Conservation (phyloP, 768 basidiomycete genomes). For the Rhodotorula diobovata region DNA sequence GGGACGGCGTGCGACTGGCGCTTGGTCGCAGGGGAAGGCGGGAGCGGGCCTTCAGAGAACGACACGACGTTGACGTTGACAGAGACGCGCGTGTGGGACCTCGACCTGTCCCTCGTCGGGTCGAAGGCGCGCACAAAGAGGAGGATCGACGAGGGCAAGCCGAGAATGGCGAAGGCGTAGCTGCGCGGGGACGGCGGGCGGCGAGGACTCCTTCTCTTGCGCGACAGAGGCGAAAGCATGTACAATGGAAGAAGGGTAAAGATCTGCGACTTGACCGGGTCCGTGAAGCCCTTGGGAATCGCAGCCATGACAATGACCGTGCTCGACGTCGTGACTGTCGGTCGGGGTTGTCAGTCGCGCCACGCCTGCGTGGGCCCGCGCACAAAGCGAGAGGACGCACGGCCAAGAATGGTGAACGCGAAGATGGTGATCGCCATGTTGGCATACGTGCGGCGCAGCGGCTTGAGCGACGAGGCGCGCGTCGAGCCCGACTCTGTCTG, state of each 20-base stretch:
- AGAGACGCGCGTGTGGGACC: neutral
- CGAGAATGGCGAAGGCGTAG: conserved; percentile 2
- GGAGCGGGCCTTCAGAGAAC: neutral
- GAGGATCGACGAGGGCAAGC: neutral
- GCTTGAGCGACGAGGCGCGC: neutral
- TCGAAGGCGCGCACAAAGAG: neutral
- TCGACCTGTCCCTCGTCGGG: neutral
- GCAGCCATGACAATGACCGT: neutral
- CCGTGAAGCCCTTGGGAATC: neutral
- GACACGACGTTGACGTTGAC: neutral
- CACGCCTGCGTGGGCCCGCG: neutral
- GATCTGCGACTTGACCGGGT: neutral
- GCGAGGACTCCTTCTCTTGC: no score
- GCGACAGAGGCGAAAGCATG: neutral
- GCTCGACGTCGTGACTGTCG: conserved; percentile 4
- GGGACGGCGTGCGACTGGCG: neutral
- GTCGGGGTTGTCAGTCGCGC: neutral
- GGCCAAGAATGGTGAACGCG: conserved; percentile 8
- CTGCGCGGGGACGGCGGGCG: neutral
- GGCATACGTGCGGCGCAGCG: neutral
- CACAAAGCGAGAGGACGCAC: neutral
- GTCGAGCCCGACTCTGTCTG: neutral
- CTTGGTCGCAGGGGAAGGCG: neutral
- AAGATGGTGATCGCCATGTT: neutral
- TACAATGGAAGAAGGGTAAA: conserved; percentile 4